Percentiles rank a stretch among this genome's conserved stretches.
Conservation (phyloP, 352 stramenopile genomes). For the Plasmopara muralis region DNA sequence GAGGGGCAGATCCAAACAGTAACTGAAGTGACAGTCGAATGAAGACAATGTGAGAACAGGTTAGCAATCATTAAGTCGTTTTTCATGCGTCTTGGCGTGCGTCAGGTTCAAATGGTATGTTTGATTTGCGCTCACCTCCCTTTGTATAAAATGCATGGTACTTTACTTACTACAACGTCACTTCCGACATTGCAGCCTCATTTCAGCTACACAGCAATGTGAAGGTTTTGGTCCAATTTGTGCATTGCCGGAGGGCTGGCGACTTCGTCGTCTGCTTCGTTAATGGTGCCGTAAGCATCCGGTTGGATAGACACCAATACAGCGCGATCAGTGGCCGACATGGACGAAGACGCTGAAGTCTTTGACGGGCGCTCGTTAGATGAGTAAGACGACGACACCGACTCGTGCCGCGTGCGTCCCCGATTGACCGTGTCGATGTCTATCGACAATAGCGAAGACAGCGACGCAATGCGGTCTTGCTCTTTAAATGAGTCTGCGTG, state of each 20-base stretch:
- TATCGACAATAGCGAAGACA: slow-evolving; percentile 37
- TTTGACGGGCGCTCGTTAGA: slow-evolving; percentile 33
- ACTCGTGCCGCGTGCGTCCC: slow-evolving; percentile 23
- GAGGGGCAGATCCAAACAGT: no score
- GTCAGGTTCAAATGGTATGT: no score
- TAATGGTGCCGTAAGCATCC: slow-evolving; percentile 31
- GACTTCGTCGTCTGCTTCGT: slow-evolving; percentile 31
- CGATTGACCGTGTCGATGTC: slow-evolving; percentile 26
- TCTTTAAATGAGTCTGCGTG: slow-evolving; percentile 37
- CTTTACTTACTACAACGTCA: slow-evolving; percentile 8
- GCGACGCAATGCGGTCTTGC: slow-evolving; percentile 36
- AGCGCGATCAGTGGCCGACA: slow-evolving; percentile 31
- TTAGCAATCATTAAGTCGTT: no score
- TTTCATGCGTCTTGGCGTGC: no score
- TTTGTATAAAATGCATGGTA: no score
- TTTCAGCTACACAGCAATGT: slow-evolving; percentile 27
- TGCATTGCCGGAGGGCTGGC: slow-evolving; percentile 23
- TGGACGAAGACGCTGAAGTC: slow-evolving; percentile 27
- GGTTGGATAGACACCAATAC: slow-evolving; percentile 28
- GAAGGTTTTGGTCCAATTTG: slow-evolving; percentile 22
- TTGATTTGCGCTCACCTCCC: no score
- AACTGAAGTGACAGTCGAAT: no score
- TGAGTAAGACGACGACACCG: slow-evolving; percentile 42
- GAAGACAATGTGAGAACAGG: no score
- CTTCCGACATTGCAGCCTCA: slow-evolving; percentile 5